Conservation (phyloP, 2,329 filamentous ascomycete species). For the Diplodia mutila region DNA sequence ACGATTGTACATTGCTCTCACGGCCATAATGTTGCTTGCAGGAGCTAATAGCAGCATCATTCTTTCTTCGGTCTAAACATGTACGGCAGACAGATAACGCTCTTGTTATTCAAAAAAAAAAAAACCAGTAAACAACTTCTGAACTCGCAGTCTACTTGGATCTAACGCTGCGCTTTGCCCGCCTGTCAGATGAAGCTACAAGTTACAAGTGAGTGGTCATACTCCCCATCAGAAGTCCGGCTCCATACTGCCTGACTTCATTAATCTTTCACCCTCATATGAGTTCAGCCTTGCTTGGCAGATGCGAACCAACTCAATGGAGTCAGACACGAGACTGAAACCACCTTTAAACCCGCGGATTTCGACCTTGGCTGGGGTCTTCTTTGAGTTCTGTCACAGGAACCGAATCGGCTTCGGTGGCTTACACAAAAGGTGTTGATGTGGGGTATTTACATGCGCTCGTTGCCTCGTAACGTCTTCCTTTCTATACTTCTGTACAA, state of each 20-base stretch:
- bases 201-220: neutral
- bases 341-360: too few relatives aligned
- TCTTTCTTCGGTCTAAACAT: neutral
- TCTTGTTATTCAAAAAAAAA: neutral
- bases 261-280: neutral
- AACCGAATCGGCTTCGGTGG: neutral
- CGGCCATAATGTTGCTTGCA: conserved; percentile 1
- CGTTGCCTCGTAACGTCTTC: neutral
- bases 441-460: neutral
- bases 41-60: neutral
- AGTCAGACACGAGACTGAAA: neutral
- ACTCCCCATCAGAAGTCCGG: neutral
- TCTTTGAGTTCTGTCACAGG: neutral
- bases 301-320: neutral
- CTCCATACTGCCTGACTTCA: neutral
- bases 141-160: neutral
- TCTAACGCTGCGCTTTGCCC: neutral
- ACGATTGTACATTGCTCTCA: conserved; percentile 2
- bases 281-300: too few relatives aligned
- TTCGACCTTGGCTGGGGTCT: neutral
- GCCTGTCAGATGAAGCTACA: neutral
- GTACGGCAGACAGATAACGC: conserved; percentile 2
- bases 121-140: neutral
- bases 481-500: neutral
- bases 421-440: neutral